Evolutionary conservation across 2,329 filamentous ascomycete genomes (phyloP), one percentile per base, ranked within the genome.

Genomic region (Alternaria gansuensis): DNA sequence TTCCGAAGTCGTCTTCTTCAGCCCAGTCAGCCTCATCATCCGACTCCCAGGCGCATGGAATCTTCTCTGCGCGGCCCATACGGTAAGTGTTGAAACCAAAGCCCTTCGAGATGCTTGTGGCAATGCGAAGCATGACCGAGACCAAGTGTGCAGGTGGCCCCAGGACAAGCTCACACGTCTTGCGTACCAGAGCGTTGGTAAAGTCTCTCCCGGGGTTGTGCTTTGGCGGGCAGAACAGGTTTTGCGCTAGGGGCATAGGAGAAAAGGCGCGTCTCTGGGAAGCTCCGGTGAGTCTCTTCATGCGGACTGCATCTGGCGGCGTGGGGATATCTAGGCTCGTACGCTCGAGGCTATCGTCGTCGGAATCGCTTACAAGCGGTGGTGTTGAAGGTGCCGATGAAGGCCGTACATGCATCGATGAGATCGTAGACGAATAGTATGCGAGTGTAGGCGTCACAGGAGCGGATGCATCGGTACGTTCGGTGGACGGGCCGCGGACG

Each of bases 101-200:
- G 4, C 82, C 82, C 44, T 78, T 78, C 1, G 88, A 85, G 62
- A 97, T 92, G 62, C 86, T 88, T 0, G 90, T 88, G 0, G 93
- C 91, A 56, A 97, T 91, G 55, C 88, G 87, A 4, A 97, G 84
- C 83, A 97, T 93, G 39, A 96, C 81, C 26, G 87, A 83, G 34
- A 96, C 85, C 2, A 96, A 84, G 68, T 93, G 87, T 33, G 89
- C 86, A 0, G 93, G 92, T n/a, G 92, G 92, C 0, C 90, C 88
- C 13, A 97, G 80, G 4, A 96, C 83, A 29, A 95, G 84, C 51
- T 91, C 88, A 63, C 86, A 88, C 0, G 92, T 93, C 77, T 91
- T 93, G 55, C 89, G 86, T 26, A 96, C 84, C 29, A 96, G 85
- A 3, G 87, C 84, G 50, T 86, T 81, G 3, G 74, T 76, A 40